Evolutionary conservation across 140 eudicot genomes (phyloP).

Genomic region (Oenanthe javanica): DNA sequence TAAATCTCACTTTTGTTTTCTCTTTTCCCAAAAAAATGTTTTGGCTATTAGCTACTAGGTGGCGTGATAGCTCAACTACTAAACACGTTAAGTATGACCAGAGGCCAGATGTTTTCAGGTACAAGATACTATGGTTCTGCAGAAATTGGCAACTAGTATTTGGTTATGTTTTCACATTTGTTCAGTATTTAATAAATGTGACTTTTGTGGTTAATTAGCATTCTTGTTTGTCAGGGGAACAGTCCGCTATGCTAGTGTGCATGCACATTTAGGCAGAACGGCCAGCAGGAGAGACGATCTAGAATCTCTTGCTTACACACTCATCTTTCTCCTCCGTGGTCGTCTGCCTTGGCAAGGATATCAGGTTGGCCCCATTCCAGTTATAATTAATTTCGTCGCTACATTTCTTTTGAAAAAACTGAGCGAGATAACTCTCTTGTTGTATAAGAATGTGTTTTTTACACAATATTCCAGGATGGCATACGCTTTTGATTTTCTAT

Average conservation of each 20-base stretch:
- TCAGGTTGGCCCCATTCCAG: slow-evolving; percentile 48
- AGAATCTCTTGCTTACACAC: slow-evolving; percentile 92
- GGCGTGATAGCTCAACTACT: slow-evolving; percentile 49
- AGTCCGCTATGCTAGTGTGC: slow-evolving; percentile 91
- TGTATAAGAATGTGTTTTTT: neutral
- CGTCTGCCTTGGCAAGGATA: slow-evolving; percentile 97
- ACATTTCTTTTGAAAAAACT: neutral
- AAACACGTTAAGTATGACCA: slow-evolving; percentile 68
- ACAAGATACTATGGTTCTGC: neutral
- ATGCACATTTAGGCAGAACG: slow-evolving; percentile 92
- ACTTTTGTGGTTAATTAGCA: neutral
- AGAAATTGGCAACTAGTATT: neutral
- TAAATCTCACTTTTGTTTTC: neutral
- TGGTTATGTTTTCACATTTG: neutral
- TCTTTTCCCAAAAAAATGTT: neutral
- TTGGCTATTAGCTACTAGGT: slow-evolving; percentile 50
- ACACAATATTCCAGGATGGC: neutral
- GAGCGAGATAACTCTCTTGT: neutral
- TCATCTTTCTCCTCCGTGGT: slow-evolving; percentile 76
- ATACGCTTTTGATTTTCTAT: neutral
- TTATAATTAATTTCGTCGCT: neutral
- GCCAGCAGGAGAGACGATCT: slow-evolving; percentile 92
- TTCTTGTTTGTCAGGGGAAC: slow-evolving; percentile 59
- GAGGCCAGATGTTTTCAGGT: slow-evolving; percentile 83
- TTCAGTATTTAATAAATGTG: neutral